These are phyloP conservation scores for Beauveria brongniartii DNA, from an alignment of 2,329 filamentous ascomycete genomes.

Conservation along the genomic window DNA sequence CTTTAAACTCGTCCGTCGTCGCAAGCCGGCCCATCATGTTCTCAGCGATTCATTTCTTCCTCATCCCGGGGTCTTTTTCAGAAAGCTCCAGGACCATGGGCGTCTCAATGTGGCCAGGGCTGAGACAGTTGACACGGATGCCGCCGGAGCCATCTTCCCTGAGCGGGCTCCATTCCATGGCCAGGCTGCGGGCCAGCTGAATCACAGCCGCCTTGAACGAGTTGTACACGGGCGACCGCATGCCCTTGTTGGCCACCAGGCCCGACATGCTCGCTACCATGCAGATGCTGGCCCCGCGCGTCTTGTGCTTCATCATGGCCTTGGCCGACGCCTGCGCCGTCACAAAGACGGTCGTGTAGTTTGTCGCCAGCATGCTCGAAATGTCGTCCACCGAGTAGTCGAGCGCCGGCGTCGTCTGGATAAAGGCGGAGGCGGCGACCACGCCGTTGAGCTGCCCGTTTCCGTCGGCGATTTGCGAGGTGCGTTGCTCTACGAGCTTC, in stretches of 20 bases:
- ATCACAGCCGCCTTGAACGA: slow-evolving; percentile 58
- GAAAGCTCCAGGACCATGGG: slow-evolving; percentile 68
- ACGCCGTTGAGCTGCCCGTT: slow-evolving; percentile 59
- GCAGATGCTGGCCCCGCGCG: slow-evolving; percentile 42
- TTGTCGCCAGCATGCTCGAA: slow-evolving; percentile 59
- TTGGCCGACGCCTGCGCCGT: slow-evolving; percentile 62
- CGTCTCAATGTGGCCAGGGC: slow-evolving; percentile 59
- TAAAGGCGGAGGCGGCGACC: slow-evolving; percentile 60
- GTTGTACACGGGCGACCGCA: slow-evolving; percentile 60
- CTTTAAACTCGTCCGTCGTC: slow-evolving; percentile 50
- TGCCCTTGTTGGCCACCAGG: slow-evolving; percentile 46
- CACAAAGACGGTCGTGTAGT: slow-evolving; percentile 61
- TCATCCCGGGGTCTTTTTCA: slow-evolving; percentile 54
- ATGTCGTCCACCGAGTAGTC: slow-evolving; percentile 53
- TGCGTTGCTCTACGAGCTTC: slow-evolving; percentile 45
- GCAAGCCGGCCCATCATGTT: slow-evolving; percentile 64
- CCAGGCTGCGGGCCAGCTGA: slow-evolving; percentile 54
- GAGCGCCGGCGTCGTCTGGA: slow-evolving; percentile 59
- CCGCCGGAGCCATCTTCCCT: slow-evolving; percentile 35
- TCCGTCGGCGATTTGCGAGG: slow-evolving; percentile 51
- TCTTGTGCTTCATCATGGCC: slow-evolving; percentile 47
- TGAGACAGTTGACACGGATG: slow-evolving; percentile 62
- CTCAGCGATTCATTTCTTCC: slow-evolving; percentile 56
- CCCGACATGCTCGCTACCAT: slow-evolving; percentile 51
- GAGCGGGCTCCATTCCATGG: slow-evolving; percentile 52